phyloP scores from a whole-genome alignment of 345 rosid species.

The Euphorbia peplus region DNA sequence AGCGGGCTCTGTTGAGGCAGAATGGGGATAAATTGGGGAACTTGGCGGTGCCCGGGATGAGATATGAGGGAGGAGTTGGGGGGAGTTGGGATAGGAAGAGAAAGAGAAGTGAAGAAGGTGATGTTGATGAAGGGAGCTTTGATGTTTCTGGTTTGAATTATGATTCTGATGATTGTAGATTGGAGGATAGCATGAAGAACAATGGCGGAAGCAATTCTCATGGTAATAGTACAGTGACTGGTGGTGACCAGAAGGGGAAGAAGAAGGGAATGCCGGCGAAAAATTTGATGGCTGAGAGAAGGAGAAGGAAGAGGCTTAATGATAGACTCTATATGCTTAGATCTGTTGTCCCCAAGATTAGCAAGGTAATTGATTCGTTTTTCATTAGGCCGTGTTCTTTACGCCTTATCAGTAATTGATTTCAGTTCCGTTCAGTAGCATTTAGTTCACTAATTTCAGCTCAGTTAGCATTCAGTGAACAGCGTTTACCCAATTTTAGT shows the following conservation, averaged over 20 bases:
- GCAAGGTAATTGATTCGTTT: conserved; percentile 13
- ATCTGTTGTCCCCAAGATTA: conserved; percentile 29
- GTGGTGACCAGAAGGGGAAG: conserved; percentile 52
- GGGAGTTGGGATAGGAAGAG: conserved; percentile 21
- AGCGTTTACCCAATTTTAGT: no score
- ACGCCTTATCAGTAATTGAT: no score
- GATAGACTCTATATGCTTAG: conserved; percentile 78
- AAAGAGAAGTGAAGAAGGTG: conserved; percentile 39
- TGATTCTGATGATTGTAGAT: conserved; percentile 67
- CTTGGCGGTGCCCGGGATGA: conserved; percentile 49
- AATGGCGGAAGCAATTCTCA: conserved; percentile 48
- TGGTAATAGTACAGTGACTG: conserved; percentile 44
- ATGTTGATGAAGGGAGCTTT: conserved; percentile 48
- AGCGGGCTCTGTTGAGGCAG: conserved; percentile 67
- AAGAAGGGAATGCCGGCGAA: conserved; percentile 93
- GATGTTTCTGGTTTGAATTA: conserved; percentile 70
- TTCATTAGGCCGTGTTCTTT: no score
- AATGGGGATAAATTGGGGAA: conserved; percentile 40
- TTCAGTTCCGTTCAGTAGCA: no score
- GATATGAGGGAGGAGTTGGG: conserved; percentile 20
- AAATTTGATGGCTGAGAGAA: conserved; percentile 96
- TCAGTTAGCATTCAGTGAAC: no score
- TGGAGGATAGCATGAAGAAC: conserved; percentile 41
- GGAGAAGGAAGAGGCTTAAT: conserved; percentile 96
- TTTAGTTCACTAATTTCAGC: no score